Percentiles rank a stretch among this genome's conserved stretches.
Evolutionary conservation across 2,329 filamentous ascomycete genomes (phyloP).

Genomic region (Lasiodiplodia gonubiensis): DNA sequence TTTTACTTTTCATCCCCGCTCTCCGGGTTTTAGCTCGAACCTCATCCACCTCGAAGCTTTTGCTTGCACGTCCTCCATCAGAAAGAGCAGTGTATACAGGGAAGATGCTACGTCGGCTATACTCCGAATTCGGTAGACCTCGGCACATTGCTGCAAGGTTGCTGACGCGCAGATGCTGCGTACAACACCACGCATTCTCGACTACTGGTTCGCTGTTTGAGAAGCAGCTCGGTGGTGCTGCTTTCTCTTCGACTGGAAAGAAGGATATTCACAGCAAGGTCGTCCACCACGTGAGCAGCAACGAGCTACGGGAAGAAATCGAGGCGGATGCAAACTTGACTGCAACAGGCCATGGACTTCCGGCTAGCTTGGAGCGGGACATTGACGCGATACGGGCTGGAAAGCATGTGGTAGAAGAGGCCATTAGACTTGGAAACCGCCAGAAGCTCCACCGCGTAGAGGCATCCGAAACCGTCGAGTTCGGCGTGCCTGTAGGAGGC

Average conservation of each 20-base stretch:
- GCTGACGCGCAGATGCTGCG: slow-evolving; percentile 1
- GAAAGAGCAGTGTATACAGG: slow-evolving; percentile 1
- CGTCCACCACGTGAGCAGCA: slow-evolving; percentile 4
- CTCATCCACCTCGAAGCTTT: not conserved
- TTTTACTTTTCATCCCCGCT: not conserved
- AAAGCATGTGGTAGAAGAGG: not conserved
- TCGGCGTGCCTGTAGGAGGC: slow-evolving; percentile 1
- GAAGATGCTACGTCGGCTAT: slow-evolving; percentile 17
- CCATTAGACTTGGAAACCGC: slow-evolving; percentile 3
- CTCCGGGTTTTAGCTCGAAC: not conserved
- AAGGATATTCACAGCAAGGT: not conserved
- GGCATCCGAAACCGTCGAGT: slow-evolving; percentile 7
- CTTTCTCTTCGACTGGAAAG: not conserved
- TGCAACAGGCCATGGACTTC: slow-evolving; percentile 1
- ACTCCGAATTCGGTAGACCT: slow-evolving; percentile 14
- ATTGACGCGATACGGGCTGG: slow-evolving; percentile 9
- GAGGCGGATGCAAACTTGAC: slow-evolving; percentile 15
- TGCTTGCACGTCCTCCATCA: not conserved
- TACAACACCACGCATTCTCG: not conserved
- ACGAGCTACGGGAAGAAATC: slow-evolving; percentile 9
- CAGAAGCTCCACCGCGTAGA: slow-evolving; percentile 5
- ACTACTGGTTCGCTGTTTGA: not conserved
- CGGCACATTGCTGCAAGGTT: not conserved
- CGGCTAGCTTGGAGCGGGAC: not conserved
- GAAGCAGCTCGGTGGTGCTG: not conserved